phyloP scores from a whole-genome alignment of 192 early-diverging fungal species.

The Radiomyces spectabilis region DNA sequence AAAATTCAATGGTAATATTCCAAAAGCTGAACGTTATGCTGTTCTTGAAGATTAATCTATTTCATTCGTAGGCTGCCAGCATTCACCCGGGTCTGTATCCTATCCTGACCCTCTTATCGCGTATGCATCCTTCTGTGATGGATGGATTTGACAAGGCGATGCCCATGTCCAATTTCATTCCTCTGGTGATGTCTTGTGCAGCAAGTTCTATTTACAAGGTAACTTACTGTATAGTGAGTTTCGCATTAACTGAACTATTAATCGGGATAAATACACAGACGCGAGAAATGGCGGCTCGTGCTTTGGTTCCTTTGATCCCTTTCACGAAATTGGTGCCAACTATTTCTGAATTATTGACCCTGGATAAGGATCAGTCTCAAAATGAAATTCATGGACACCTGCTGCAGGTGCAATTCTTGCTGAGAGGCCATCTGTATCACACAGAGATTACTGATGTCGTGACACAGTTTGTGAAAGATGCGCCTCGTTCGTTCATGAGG shows the following conservation, averaged over 20 bases:
- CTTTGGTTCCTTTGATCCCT: conserved; percentile 67
- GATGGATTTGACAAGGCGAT: conserved; percentile 31
- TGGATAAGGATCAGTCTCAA: conserved; percentile 34
- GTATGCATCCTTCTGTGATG: conserved; percentile 60
- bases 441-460: too few relatives aligned
- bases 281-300: conserved; percentile 80
- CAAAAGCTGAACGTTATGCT: too few relatives aligned
- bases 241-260: conserved; percentile 23
- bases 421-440: conserved; percentile 55
- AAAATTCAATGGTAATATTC: conserved; percentile 10
- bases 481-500: conserved; percentile 28
- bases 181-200: conserved; percentile 44
- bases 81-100: conserved; percentile 90
- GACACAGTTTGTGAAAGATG: conserved; percentile 35
- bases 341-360: conserved; percentile 39
- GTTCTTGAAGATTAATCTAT: background rate
- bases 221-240: background rate
- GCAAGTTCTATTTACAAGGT: conserved; percentile 50
- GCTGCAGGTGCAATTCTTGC: conserved; percentile 62
- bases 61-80: conserved; percentile 24
- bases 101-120: conserved; percentile 77
- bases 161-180: conserved; percentile 38
- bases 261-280: conserved; percentile 54
- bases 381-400: conserved; percentile 75
- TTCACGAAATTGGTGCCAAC: conserved; percentile 50